phyloP scores from a whole-genome alignment of 2,329 filamentous ascomycete species.

The Colletotrichum falcatum region DNA sequence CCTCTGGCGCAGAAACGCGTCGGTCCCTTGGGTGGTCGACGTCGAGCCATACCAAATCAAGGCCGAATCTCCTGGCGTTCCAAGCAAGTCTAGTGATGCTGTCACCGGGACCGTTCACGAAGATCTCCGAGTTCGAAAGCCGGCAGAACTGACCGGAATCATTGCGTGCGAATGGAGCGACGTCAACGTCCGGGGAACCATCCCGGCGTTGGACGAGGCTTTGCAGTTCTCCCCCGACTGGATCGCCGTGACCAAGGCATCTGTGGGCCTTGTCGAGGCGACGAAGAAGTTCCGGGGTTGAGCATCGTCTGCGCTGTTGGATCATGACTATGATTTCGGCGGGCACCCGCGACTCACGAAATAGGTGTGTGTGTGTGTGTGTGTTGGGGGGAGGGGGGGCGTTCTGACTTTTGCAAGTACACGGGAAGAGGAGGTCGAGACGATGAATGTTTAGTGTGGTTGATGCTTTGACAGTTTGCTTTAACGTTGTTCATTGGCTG shows the following conservation, averaged over 20 bases:
- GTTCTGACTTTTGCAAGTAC: neutral
- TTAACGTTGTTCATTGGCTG: slow-evolving; percentile 16
- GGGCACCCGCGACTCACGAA: neutral
- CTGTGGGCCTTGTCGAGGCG: slow-evolving; percentile 31
- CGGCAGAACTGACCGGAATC: slow-evolving; percentile 65
- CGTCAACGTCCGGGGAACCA: slow-evolving; percentile 75
- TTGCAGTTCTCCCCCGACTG: slow-evolving; percentile 81
- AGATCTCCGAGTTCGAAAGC: slow-evolving; percentile 47
- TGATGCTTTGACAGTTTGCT: neutral
- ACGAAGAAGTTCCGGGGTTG: slow-evolving; percentile 14
- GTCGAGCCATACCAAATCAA: slow-evolving; percentile 61
- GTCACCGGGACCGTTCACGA: slow-evolving; percentile 41
- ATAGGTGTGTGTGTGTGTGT: too few species aligned
- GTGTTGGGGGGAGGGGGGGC: too few species aligned
- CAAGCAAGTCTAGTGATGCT: slow-evolving; percentile 16
- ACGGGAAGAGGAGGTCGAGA: neutral
- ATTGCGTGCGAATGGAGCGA: slow-evolving; percentile 91
- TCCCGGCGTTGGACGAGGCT: slow-evolving; percentile 88
- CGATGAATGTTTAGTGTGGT: neutral
- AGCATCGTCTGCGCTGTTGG: neutral
- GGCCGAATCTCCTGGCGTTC: neutral
- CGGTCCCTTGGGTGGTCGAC: slow-evolving; percentile 80
- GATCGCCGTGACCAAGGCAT: slow-evolving; percentile 78
- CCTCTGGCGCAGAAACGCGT: slow-evolving; percentile 87
- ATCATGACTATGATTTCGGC: neutral